These are phyloP conservation scores for Acer yangbiense DNA, from an alignment of 345 rosid species.

Conservation along the genomic window DNA sequence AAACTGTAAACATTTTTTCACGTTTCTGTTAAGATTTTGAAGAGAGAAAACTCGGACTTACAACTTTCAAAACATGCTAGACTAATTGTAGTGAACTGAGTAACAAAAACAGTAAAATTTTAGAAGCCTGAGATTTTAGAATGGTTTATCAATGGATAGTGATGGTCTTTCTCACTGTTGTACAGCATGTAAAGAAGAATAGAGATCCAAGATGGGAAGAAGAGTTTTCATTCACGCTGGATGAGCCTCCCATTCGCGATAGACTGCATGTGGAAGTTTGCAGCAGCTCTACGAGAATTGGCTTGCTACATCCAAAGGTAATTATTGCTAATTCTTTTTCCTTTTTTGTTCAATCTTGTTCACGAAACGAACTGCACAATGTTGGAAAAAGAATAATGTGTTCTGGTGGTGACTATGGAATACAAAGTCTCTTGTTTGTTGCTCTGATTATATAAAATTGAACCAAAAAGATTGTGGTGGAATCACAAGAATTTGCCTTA, in stretches of 20 bases:
- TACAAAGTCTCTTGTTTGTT: neutral
- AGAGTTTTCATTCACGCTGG: constrained; percentile 72
- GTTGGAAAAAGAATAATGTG: neutral
- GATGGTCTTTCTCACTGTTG: neutral
- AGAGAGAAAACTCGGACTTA: neutral
- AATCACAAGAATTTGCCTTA: neutral
- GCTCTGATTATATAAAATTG: no score
- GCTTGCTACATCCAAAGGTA: constrained; percentile 91
- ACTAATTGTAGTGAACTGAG: neutral
- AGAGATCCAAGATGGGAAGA: constrained; percentile 97
- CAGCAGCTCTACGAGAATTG: constrained; percentile 81
- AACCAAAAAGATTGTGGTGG: neutral
- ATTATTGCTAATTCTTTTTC: neutral
- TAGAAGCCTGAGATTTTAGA: neutral
- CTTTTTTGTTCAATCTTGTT: neutral
- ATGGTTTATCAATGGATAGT: constrained; percentile 1
- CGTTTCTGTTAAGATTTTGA: neutral
- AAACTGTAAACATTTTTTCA: neutral
- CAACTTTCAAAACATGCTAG: neutral
- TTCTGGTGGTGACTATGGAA: neutral
- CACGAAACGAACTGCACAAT: neutral
- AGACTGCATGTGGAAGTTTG: constrained; percentile 80
- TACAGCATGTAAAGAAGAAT: constrained; percentile 78
- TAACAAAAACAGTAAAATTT: neutral
- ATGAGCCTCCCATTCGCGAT: constrained; percentile 74